Evolutionary conservation across 495 filamentous ascomycete genomes (phyloP).

Genomic region (Penicillium cataractarum): DNA sequence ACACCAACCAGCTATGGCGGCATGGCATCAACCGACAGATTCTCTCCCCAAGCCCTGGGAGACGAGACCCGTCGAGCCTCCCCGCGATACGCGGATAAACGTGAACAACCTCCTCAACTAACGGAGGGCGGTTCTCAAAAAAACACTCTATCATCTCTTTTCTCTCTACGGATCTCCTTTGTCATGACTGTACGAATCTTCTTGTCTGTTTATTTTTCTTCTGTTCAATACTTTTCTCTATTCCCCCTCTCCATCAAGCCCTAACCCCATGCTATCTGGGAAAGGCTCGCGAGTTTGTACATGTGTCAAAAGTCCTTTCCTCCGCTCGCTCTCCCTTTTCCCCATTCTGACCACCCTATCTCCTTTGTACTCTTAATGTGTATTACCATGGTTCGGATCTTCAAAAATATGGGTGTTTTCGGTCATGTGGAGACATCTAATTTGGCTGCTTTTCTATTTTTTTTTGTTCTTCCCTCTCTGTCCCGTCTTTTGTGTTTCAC

Average conservation of each 20-base stretch:
- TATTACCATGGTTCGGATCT: constrained; percentile 37
- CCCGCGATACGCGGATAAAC: constrained; percentile 52
- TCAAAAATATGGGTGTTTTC: constrained; percentile 28
- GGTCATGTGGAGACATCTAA: constrained; percentile 7
- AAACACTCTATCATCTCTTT: constrained; percentile 2
- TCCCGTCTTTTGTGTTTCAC: constrained; percentile 10
- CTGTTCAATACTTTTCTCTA: constrained; percentile 22
- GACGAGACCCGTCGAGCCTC: constrained; percentile 25
- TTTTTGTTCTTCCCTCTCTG: constrained; percentile 10
- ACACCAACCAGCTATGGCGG: constrained; percentile 32
- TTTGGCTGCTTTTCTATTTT: constrained; percentile 17
- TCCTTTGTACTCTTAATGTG: constrained; percentile 45
- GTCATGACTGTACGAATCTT: constrained; percentile 30
- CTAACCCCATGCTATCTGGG: background rate
- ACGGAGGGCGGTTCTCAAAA: background rate
- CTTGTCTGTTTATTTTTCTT: constrained; percentile 23
- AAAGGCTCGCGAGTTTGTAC: constrained; percentile 31
- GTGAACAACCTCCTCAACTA: constrained; percentile 45
- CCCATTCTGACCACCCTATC: constrained; percentile 26
- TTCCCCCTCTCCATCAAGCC: constrained; percentile 22
- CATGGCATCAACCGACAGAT: constrained; percentile 35
- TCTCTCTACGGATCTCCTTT: constrained; percentile 10
- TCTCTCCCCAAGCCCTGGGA: constrained; percentile 29
- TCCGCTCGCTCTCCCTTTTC: constrained; percentile 27
- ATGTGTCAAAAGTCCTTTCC: constrained; percentile 32